Evolutionary conservation across 2,329 filamentous ascomycete species (phyloP), one percentile per base, ranked within the genome.

Genomic region (Colletotrichum salicis): DNA sequence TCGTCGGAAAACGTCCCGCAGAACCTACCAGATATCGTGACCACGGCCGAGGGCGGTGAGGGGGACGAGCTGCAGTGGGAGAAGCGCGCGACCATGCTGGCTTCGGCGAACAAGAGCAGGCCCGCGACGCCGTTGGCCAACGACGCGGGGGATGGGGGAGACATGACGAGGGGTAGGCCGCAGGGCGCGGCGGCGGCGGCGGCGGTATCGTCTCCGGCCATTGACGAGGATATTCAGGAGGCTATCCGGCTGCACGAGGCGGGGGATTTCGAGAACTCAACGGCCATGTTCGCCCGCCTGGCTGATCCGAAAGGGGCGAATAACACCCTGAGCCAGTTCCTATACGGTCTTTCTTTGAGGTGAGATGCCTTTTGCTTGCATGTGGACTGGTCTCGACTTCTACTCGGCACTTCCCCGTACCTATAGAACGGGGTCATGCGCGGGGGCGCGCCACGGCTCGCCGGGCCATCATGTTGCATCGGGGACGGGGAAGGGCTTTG

Each of bases 191-290:
- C 72, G 67, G 71, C 27, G 67, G 71, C 27, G 27, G 27, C 27
- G 27, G 27, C 73, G 11, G 84, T 89, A 45, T 87, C 85, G 64
- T 86, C 85, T 59, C 85, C 88, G 78, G 82, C 83, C 70, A 87
- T 88, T 65, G 90, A 92, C 79, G 87, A 88, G 70, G 91, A 94
- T 81, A 97, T 99, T 70, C 96, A 98, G 82, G 92, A 97, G 83
- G 96, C 96, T n/a, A 99, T 99, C 79, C 89, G 93, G 73, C 86
- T 98, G 74, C 96, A 99, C 80, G 96, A 99, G 82, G 87, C 86
- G 58, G 96, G 96, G 69, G 88, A 96, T 72, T 87, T 97, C 68
- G 89, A 91, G 77, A 84, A 87, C 77, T 96, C 95, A 64, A 98
- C 96, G n/a, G 85, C 86, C 64, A 90, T 98, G 82, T 99, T 99